Conservation (phyloP, 768 basidiomycete genomes). For the Rhodotorula kratochvilovae region DNA sequence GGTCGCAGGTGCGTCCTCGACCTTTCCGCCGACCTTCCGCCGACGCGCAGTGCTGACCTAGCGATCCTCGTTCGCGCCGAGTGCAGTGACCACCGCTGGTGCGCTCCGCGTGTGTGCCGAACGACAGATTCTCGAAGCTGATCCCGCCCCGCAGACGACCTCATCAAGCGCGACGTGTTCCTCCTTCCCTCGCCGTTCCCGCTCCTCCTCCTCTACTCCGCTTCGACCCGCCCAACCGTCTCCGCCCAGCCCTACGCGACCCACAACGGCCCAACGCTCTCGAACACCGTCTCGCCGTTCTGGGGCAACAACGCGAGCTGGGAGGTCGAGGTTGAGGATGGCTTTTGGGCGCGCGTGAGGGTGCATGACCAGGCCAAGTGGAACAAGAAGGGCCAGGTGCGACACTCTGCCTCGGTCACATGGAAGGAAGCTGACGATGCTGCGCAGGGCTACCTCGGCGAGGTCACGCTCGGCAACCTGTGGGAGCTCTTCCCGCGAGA, state of each 20-base stretch:
- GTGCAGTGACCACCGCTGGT: background rate
- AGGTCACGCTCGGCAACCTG: conserved; percentile 15
- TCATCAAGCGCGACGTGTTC: conserved; percentile 40
- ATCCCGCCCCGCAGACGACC: conserved; percentile 23
- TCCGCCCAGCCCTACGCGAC: background rate
- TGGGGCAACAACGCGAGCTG: conserved; percentile 20
- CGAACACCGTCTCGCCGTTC: background rate
- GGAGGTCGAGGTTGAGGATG: conserved; percentile 22
- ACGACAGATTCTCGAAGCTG: background rate
- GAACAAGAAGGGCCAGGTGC: conserved; percentile 24
- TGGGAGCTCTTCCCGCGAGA: conserved; percentile 18
- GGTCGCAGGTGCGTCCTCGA: conserved; percentile 1
- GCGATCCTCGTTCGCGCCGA: background rate
- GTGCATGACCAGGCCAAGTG: conserved; percentile 29
- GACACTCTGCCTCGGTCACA: background rate
- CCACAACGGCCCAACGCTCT: background rate
- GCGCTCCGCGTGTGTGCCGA: background rate
- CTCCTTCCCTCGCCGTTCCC: conserved; percentile 23
- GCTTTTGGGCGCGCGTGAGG: conserved; percentile 18
- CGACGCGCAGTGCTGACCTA: background rate
- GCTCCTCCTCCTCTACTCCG: conserved; percentile 15
- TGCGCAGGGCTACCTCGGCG: conserved; percentile 35
- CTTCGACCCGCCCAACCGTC: background rate
- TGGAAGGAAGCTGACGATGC: too few relatives aligned
- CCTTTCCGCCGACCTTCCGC: background rate